A percentile compares a stretch with the other conserved stretches of the same genome.
phyloP scores from a whole-genome alignment of 345 rosid species.

The Hibiscus trionum region DNA sequence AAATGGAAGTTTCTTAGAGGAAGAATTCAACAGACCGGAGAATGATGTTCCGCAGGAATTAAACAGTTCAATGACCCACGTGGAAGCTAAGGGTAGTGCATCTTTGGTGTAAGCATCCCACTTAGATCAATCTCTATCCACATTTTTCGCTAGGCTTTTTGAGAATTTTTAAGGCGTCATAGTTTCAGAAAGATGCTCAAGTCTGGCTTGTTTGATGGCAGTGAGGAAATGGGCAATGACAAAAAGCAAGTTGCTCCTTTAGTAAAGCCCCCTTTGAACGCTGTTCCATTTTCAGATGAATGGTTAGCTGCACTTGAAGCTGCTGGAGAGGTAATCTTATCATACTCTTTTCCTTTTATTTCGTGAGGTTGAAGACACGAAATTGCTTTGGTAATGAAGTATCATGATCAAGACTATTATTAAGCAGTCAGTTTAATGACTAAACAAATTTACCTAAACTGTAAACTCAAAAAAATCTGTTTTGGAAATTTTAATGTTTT shows the following conservation, averaged over 20 bases:
- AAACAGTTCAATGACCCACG: slow-evolving; percentile 1
- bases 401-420: not conserved
- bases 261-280: slow-evolving; percentile 52
- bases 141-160: slow-evolving; percentile 2
- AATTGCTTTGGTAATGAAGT: not conserved
- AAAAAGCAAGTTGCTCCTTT: slow-evolving; percentile 33
- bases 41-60: slow-evolving; percentile 22
- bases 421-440: not conserved
- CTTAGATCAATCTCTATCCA: slow-evolving; percentile 10
- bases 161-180: not conserved
- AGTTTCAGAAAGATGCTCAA: not conserved
- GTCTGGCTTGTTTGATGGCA: slow-evolving; percentile 17
- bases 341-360: not conserved
- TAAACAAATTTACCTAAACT: not conserved
- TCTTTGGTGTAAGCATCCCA: slow-evolving; percentile 31
- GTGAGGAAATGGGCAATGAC: slow-evolving; percentile 32
- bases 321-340: slow-evolving; percentile 79
- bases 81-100: slow-evolving; percentile 28
- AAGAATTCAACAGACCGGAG: slow-evolving; percentile 14
- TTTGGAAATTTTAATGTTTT: not conserved
- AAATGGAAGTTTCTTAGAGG: slow-evolving; percentile 18
- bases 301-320: slow-evolving; percentile 93
- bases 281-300: slow-evolving; percentile 84
- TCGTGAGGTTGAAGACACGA: not conserved
- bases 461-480: not conserved